Percentiles rank a stretch among this genome's conserved stretches.
Conservation (phyloP, 1,284 basidiomycete genomes). For the Heterobasidion parviporum region DNA sequence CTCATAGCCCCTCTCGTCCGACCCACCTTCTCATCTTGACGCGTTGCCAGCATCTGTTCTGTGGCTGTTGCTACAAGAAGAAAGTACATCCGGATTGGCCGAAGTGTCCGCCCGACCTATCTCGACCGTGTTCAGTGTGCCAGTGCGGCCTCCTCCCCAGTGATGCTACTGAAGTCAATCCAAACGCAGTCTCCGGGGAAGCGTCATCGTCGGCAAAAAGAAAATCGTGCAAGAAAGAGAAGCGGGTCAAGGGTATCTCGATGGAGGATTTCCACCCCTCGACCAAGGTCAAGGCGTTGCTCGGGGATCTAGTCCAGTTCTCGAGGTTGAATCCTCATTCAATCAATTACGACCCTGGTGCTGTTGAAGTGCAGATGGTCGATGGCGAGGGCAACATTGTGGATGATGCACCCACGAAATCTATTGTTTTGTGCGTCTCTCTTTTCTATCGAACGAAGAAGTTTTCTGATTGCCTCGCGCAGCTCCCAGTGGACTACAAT, state of each 20-base stretch:
- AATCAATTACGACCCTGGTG: conserved; percentile 71
- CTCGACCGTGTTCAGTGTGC: conserved; percentile 70
- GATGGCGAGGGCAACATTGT: conserved; percentile 66
- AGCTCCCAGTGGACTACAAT: conserved; percentile 95
- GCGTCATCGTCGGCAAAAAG: conserved; percentile 36
- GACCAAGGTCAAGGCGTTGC: conserved; percentile 78
- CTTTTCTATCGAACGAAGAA: conserved; percentile 1
- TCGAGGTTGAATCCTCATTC: conserved; percentile 79
- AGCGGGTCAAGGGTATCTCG: conserved; percentile 47
- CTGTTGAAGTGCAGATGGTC: conserved; percentile 65
- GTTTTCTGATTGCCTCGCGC: conserved; percentile 7
- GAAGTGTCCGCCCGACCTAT: conserved; percentile 46
- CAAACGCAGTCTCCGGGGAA: conserved; percentile 37
- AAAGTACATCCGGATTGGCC: conserved; percentile 78
- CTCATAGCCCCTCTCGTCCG: conserved; percentile 47
- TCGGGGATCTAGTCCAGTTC: conserved; percentile 68
- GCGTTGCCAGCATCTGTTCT: conserved; percentile 91
- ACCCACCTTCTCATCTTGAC: conserved; percentile 66
- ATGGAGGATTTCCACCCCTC: conserved; percentile 66
- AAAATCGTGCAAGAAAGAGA: conserved; percentile 63
- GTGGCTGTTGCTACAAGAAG: conserved; percentile 71
- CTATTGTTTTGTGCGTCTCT: conserved; percentile 80
- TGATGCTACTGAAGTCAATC: conserved; percentile 75
- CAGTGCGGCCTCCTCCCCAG: conserved; percentile 48
- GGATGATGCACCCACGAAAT: conserved; percentile 69